Evolutionary conservation across 2,329 filamentous ascomycete species (phyloP).

Genomic region (Colletotrichum ledebouriae): DNA sequence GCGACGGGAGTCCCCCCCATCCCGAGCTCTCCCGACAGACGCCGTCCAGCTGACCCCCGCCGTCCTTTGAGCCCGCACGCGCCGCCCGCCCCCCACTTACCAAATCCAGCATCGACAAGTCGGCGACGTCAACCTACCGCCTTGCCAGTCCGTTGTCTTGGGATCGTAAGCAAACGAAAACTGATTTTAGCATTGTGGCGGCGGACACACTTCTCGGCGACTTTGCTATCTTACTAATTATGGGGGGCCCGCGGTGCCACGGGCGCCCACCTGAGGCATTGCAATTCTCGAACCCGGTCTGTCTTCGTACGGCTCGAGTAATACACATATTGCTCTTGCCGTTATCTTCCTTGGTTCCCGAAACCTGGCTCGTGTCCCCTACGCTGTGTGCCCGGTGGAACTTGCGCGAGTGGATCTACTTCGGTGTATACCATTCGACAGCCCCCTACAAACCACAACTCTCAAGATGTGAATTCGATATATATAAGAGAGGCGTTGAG

Average conservation of each 20-base stretch:
- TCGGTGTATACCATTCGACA: slow-evolving; percentile 19
- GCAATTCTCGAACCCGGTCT: slow-evolving; percentile 26
- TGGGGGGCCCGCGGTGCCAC: neutral
- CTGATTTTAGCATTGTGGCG: neutral
- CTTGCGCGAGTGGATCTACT: neutral
- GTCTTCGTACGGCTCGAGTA: slow-evolving; percentile 35
- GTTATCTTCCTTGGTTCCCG: neutral
- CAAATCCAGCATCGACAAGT: neutral
- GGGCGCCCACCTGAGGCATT: slow-evolving; percentile 10
- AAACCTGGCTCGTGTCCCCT: neutral
- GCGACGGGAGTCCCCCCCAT: slow-evolving; percentile 2
- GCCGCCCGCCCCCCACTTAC: neutral
- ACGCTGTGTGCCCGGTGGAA: neutral
- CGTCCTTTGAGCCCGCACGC: slow-evolving; percentile 9
- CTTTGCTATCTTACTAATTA: neutral
- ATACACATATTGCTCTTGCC: neutral
- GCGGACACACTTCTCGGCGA: slow-evolving; percentile 29
- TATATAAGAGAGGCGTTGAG: slow-evolving; percentile 27
- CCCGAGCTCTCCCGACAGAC: slow-evolving; percentile 36
- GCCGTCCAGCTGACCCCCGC: slow-evolving; percentile 31
- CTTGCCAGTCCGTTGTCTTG: neutral
- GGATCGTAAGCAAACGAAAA: slow-evolving; percentile 3
- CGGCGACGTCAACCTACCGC: slow-evolving; percentile 8
- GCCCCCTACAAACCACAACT: neutral
- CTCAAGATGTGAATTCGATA: slow-evolving; percentile 17